Evolutionary conservation across 306 rosid species (phyloP), one percentile per base, ranked within the genome.

Genomic region (Acacia acuminata): DNA sequence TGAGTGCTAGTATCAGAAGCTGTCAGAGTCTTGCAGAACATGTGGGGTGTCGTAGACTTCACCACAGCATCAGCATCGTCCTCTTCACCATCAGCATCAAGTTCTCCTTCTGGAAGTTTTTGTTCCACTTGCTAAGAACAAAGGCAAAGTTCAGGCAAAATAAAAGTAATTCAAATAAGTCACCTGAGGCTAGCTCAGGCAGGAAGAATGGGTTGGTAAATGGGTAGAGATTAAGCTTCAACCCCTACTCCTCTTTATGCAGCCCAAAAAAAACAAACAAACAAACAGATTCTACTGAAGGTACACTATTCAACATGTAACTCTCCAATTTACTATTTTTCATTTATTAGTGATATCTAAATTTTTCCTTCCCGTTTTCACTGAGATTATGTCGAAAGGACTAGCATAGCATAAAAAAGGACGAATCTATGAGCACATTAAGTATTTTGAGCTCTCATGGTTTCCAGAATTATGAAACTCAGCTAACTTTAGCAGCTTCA

Each of bases 1-100:
- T 96, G 99, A 81, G 99, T 94, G 87, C 99, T 96, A 8, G 99
- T 96, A 82, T 96, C 99, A 15, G 99, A 96, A 74, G 99, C 99
- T 8, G 99, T 96, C 38, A 96, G 94, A 66, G 99, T 96, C 93
- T 96, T 96, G 84, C 99, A 96, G 92, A 96, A 96, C 99, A 96
- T 96, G 79, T 96, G 99, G 7, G 99, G 94, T 10, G 97, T 94
- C 11, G 90, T 90, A 5, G 97, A 87, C 88, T 92, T 96, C 69
- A 76, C 97, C 16, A 77, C 64, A 27, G 86, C 92, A 75, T 89
- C 98, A 38, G 83, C 48, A 68, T 96, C 98, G 67, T 88, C 90
- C 16, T 89, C 90, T 76, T 84, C 94, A 20, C 85, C 90, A 44
- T 89, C 92, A 51, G 84, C 97, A 86, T 79, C 88, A n/a, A 82